Evolutionary conservation across 2,329 filamentous ascomycete species (phyloP).

Genomic region (Westerdykella ornata): DNA sequence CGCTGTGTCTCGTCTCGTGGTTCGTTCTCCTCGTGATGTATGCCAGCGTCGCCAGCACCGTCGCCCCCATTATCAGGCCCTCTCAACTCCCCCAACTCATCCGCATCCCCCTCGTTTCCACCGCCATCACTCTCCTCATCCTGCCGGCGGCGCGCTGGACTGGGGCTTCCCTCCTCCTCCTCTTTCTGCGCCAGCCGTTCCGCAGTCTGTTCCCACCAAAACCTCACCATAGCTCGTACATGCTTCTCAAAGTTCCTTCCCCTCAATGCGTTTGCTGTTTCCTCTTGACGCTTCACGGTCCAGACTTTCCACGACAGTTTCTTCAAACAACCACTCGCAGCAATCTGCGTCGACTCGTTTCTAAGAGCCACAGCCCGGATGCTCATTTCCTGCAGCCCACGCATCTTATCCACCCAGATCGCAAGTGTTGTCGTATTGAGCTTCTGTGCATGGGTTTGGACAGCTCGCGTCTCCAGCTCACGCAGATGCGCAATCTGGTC

Average conservation of each 20-base stretch:
- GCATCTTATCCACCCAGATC: conserved; percentile 20
- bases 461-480: conserved; percentile 18
- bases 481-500: conserved; percentile 28
- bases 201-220: conserved; percentile 47
- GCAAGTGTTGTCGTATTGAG: conserved; percentile 28
- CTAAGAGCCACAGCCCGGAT: conserved; percentile 43
- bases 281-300: conserved; percentile 45
- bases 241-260: conserved; percentile 51
- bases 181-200: conserved; percentile 16
- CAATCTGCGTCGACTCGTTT: conserved; percentile 43
- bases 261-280: conserved; percentile 49
- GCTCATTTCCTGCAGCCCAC: conserved; percentile 25
- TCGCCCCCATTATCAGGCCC: conserved; percentile 1
- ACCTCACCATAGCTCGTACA: conserved; percentile 48
- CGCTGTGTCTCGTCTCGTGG: conserved; percentile 22
- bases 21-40: conserved; percentile 4
- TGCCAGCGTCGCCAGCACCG: neutral
- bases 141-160: conserved; percentile 15
- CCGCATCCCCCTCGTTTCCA: conserved; percentile 9
- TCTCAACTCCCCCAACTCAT: conserved; percentile 2
- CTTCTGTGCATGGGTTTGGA: conserved; percentile 19
- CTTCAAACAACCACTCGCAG: conserved; percentile 46
- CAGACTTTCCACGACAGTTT: conserved; percentile 54
- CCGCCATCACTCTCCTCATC: conserved; percentile 5
- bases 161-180: conserved; percentile 8